Base-by-base conservation (phyloP, 2,329 filamentous ascomycete genomes). In the Lasiodiplodia gonubiensis region DNA sequence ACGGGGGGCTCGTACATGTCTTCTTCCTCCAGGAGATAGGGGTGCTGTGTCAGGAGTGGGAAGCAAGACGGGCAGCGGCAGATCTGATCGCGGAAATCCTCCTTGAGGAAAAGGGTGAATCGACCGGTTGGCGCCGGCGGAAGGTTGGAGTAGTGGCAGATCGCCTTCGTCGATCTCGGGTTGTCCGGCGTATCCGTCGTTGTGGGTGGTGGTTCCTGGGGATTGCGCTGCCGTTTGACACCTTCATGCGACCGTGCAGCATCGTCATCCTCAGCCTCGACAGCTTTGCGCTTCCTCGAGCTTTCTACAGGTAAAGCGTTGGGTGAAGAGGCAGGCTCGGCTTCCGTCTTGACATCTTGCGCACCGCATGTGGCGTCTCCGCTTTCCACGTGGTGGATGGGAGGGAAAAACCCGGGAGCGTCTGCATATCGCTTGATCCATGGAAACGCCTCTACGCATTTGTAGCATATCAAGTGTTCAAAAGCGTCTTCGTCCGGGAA, bases 341-440 rank as follows among this genome's bases (percentile, higher is more conserved):
- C n/a, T 14, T 57, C 37, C 12, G 46, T 7, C n/a, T 61, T 39
- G 27, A 14, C 12, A 6, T 46, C 33, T 23, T 60, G 42, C 16
- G 33, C 48, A 39, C 46, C 54, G 18, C 25, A 55, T 4, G 68
- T 67, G 48, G 75, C 75, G 25, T 59, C 46, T 52, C 27, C 30
- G 21, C 37, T 37, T n/a, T 72, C 72, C 37, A 80, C 72, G 69
- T 79, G 78, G 71, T 89, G 90, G 0, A 97, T 86, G 0, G 94
- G 86, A 0, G 88, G 84, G 0, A 98, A 82, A 74, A 99, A 98
- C 0, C 94, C 93, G 0, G 87, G 76, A 0, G 91, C 87, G 2
- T 91, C 90, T 6, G 92, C 93, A 76, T 98, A 98, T 70, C 85
- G 84, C 81, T 94, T 96, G 77, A 98, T 90, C 95, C 95, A 99